These are phyloP conservation scores for Trichophyton benhamiae DNA, from an alignment of 2,329 filamentous ascomycete species.

Conservation along the genomic window DNA sequence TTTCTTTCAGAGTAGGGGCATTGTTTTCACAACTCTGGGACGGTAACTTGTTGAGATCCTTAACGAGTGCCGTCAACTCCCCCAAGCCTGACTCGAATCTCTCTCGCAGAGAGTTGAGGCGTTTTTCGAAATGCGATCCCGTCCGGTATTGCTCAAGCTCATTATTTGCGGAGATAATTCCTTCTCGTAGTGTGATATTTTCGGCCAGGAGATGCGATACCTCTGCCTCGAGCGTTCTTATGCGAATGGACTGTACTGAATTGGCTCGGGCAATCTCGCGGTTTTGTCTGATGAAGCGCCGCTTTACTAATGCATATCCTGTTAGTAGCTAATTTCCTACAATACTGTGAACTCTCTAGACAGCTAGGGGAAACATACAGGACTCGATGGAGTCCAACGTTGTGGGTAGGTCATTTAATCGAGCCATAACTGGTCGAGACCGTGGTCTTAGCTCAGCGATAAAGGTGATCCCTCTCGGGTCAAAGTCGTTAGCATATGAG, in stretches of 20 bases:
- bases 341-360: neutral
- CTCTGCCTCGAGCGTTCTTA: slow-evolving; percentile 51
- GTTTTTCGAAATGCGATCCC: slow-evolving; percentile 34
- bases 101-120: slow-evolving; percentile 41
- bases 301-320: slow-evolving; percentile 40
- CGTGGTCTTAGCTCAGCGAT: neutral
- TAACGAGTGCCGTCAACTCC: slow-evolving; percentile 43
- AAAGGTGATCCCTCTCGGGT: neutral
- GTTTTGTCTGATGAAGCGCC: slow-evolving; percentile 53
- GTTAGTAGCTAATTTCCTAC: neutral
- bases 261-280: slow-evolving; percentile 54
- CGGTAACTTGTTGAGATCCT: slow-evolving; percentile 40
- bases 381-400: slow-evolving; percentile 37
- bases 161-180: slow-evolving; percentile 45
- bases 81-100: slow-evolving; percentile 45
- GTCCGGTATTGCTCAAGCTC: slow-evolving; percentile 39
- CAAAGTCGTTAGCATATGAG: neutral
- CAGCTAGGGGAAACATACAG: slow-evolving; percentile 24
- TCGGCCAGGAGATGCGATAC: slow-evolving; percentile 48
- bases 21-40: slow-evolving; percentile 13
- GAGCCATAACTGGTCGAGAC: slow-evolving; percentile 29
- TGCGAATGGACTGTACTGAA: slow-evolving; percentile 51
- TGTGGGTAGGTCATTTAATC: slow-evolving; percentile 37
- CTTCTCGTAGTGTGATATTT: slow-evolving; percentile 48
- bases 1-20: neutral